phyloP scores from a whole-genome alignment of 164 flowering plant species.

The Stephania yunnanensis region DNA sequence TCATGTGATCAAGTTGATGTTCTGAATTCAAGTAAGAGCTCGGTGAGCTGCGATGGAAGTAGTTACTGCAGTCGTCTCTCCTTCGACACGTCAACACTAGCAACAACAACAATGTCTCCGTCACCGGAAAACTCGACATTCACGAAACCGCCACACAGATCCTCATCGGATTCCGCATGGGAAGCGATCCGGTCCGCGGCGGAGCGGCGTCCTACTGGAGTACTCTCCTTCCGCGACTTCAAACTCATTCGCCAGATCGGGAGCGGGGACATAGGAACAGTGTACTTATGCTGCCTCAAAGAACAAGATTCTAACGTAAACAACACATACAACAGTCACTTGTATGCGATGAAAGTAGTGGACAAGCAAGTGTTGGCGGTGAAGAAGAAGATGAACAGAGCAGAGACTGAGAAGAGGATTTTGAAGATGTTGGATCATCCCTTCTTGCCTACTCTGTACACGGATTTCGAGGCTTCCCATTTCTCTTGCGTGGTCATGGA shows the following conservation, averaged over 20 bases:
- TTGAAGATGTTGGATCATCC: conserved; percentile 78
- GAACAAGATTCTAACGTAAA: conserved; percentile 25
- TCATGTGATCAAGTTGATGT: conserved; percentile 18
- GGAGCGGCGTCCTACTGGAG: conserved; percentile 18
- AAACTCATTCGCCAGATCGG: conserved; percentile 61
- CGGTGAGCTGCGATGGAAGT: conserved; percentile 42
- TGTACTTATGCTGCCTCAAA: conserved; percentile 71
- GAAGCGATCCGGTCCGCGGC: conserved; percentile 41
- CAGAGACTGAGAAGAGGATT: conserved; percentile 82
- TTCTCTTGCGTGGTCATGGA: conserved; percentile 88
- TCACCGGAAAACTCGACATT: conserved; percentile 15
- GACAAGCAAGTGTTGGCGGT: conserved; percentile 66
- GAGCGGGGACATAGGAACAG: conserved; percentile 73
- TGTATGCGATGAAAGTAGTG: conserved; percentile 88
- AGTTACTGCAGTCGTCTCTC: conserved; percentile 35
- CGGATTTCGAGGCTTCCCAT: conserved; percentile 71
- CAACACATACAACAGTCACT: conserved; percentile 20
- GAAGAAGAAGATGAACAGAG: conserved; percentile 64
- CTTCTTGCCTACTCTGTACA: conserved; percentile 73
- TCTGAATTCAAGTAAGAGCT: conserved; percentile 58
- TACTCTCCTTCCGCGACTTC: conserved; percentile 48
- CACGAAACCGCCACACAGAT: conserved; percentile 13
- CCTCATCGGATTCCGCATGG: conserved; percentile 55
- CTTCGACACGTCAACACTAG: conserved; percentile 20
- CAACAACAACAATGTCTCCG: background rate